These are phyloP conservation scores for Triangularia setosa DNA, from an alignment of 2,329 filamentous ascomycete genomes.

Conservation along the genomic window DNA sequence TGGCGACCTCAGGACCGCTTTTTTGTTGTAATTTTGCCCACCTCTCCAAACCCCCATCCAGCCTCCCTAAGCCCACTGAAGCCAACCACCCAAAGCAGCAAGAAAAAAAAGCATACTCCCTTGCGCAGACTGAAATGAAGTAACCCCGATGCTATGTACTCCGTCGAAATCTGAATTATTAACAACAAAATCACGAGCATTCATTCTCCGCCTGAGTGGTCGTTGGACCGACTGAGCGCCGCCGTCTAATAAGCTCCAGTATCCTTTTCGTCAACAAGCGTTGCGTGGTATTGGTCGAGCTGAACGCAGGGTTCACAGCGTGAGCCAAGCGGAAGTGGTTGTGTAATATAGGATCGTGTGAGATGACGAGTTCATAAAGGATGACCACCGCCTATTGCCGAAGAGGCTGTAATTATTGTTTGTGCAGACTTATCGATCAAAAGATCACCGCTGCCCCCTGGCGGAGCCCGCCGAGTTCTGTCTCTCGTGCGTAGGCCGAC, in stretches of 20 bases:
- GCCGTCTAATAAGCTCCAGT: not conserved
- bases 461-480: conserved; percentile 56
- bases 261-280: not conserved
- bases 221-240: not conserved
- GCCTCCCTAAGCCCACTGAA: not conserved
- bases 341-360: not conserved
- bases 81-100: not conserved
- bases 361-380: not conserved
- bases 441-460: conserved; percentile 46
- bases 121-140: not conserved
- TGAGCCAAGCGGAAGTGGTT: not conserved
- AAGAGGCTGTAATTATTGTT: conserved; percentile 13
- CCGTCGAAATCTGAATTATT: conserved; percentile 9
- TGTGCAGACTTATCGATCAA: not conserved
- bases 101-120: not conserved
- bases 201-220: not conserved
- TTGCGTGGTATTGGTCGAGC: not conserved
- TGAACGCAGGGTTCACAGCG: not conserved
- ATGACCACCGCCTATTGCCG: not conserved
- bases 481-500: conserved; percentile 54
- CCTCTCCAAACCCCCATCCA: not conserved
- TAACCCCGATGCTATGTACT: conserved; percentile 15
- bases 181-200: conserved; percentile 11
- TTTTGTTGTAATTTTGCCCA: not conserved
- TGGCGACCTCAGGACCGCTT: not conserved